Base-by-base conservation (phyloP, 768 basidiomycete genomes). In the Tricholoma bakamatsutake region DNA sequence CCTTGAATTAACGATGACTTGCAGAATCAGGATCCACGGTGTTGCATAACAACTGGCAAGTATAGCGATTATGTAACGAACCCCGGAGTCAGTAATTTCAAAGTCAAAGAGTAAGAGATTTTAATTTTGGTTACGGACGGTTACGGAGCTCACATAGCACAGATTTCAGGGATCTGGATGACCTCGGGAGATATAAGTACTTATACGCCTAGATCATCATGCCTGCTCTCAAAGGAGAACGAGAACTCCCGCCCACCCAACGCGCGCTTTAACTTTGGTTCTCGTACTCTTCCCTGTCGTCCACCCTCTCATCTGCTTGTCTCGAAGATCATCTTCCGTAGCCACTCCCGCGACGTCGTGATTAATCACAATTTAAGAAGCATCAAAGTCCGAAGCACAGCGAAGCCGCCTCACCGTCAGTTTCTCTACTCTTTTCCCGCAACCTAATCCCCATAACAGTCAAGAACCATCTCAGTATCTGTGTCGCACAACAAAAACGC, bases 341-440 rank as follows among this genome's bases (percentile, higher is more conserved):
- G 13, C 52, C 58, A 52, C 59, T 61, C 57, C 64, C 64, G 64
- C 61, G 57, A 62, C 58, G 61, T 59, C 59, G 46, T 57, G 31
- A 58, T 62, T 59, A 56, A 64, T 58, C 56, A 59, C 57, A 48
- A 49, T 52, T 37, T 48, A 31, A 50, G 55, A 39, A 50, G 50
- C 31, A 34, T 35, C 24, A 39, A 59, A 50, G 50, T 43, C 49
- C 45, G 50, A 49, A 45, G 43, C 45, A 53, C 27, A 34, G n/a
- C 31, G 31, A 47, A 48, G 46, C 57, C 31, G 8, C 21, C 17
- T 35, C 28, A 43, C 47, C 27, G 50, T 49, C 42, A 28, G 34
- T 43, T 34, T 52, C 31, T 37, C 55, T 58, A 48, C 59, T 59
- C 35, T 40, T 56, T 52, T 27, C 37, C 11, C 50, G 18, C 50